Conservation (phyloP, 805 yeast species). For the Myxozyma geophila region DNA sequence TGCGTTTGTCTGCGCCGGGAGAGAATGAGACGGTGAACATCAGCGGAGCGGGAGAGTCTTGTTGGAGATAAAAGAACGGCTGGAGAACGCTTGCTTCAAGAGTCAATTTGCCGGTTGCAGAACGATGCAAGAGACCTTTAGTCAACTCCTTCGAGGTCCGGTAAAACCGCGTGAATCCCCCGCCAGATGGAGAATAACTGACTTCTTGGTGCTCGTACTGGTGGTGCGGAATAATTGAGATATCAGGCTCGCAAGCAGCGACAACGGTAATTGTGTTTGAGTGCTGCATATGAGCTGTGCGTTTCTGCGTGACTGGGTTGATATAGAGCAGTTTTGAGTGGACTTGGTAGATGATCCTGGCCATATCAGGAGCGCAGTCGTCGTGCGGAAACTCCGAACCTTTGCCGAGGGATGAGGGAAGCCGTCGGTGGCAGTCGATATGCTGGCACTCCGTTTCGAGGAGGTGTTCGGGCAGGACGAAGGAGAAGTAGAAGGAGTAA, state of each 20-base stretch:
- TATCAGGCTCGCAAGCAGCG: conserved; percentile 23
- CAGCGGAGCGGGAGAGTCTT: conserved; percentile 15
- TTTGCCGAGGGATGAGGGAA: conserved; percentile 30
- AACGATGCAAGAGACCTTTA: conserved; percentile 11
- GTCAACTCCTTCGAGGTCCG: conserved; percentile 16
- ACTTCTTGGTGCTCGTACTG: conserved; percentile 19
- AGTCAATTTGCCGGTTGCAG: conserved; percentile 11
- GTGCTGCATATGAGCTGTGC: neutral
- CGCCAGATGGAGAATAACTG: conserved; percentile 5
- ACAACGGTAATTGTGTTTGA: conserved; percentile 16
- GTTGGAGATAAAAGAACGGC: conserved; percentile 19
- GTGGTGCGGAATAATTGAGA: conserved; percentile 13
- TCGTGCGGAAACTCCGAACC: conserved; percentile 8
- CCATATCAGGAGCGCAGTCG: conserved; percentile 34
- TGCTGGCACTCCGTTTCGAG: conserved; percentile 29
- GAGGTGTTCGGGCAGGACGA: conserved; percentile 29
- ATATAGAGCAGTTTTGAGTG: conserved; percentile 10
- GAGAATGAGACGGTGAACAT: conserved; percentile 20
- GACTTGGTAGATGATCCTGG: conserved; percentile 22
- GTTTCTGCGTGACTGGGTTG: conserved; percentile 1
- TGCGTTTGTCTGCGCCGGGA: neutral
- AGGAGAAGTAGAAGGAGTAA: conserved; percentile 27
- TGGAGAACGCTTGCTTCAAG: conserved; percentile 22
- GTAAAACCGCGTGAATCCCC: conserved; percentile 26
- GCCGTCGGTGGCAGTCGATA: conserved; percentile 20